Percentiles rank a stretch among this genome's conserved stretches.
Evolutionary conservation across 768 basidiomycete species (phyloP).

Genomic region (Amanita phalloides): DNA sequence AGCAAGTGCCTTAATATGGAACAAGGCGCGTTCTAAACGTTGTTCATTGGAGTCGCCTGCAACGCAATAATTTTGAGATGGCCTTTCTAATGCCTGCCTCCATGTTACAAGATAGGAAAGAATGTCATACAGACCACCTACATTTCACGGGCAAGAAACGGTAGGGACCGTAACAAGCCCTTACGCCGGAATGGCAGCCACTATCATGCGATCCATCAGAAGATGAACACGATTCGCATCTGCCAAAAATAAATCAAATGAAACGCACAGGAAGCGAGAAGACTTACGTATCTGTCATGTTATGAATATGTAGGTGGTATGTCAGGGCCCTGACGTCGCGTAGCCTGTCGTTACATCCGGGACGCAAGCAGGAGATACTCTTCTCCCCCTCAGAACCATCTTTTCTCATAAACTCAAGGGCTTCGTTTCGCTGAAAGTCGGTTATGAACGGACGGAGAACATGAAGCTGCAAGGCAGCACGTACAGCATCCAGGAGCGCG

Average conservation of each 20-base stretch:
- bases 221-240: not conserved
- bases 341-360: slow-evolving; percentile 34
- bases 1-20: too few relatives aligned
- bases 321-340: slow-evolving; percentile 31
- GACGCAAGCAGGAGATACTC: slow-evolving; percentile 30
- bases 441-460: not conserved
- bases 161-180: not conserved
- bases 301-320: slow-evolving; percentile 47
- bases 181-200: not conserved
- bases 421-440: slow-evolving; percentile 24
- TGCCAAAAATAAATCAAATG: not conserved
- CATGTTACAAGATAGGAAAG: not conserved
- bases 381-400: slow-evolving; percentile 18
- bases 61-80: slow-evolving; percentile 1
- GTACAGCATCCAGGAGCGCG: slow-evolving; percentile 28
- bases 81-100: not conserved
- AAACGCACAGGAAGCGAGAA: slow-evolving; percentile 1
- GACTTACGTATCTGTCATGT: slow-evolving; percentile 34
- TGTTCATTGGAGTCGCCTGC: not conserved
- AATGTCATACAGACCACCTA: not conserved
- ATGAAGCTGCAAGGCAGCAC: slow-evolving; percentile 11
- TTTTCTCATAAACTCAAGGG: slow-evolving; percentile 16
- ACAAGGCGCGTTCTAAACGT: too few relatives aligned
- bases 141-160: not conserved
- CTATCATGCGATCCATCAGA: not conserved